phyloP scores from a whole-genome alignment of 1,284 basidiomycete genomes.

The Trichosporon sp. region DNA sequence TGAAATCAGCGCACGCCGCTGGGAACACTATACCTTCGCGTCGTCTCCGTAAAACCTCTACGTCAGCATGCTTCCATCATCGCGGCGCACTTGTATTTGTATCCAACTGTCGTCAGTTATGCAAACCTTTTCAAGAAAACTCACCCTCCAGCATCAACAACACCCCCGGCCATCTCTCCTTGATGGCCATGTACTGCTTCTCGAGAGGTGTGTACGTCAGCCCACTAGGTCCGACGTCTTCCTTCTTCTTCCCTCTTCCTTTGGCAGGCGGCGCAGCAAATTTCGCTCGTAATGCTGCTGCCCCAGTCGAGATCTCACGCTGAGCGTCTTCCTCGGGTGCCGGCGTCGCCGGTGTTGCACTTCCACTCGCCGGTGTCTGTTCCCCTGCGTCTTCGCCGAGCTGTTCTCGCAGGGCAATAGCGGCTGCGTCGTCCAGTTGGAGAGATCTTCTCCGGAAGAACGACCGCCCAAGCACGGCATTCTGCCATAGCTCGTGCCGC shows the following conservation, averaged over 20 bases:
- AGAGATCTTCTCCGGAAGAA: slow-evolving; percentile 50
- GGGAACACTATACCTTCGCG: slow-evolving; percentile 64
- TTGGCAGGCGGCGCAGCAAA: slow-evolving; percentile 37
- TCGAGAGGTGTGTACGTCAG: slow-evolving; percentile 79
- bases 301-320: slow-evolving; percentile 32
- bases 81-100: slow-evolving; percentile 67
- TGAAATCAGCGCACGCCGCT: slow-evolving; percentile 43
- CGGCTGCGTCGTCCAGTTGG: slow-evolving; percentile 55
- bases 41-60: slow-evolving; percentile 80
- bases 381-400: background rate
- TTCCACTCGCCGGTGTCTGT: slow-evolving; percentile 1
- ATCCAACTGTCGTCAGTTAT: slow-evolving; percentile 63
- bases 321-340: slow-evolving; percentile 31
- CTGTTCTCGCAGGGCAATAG: slow-evolving; percentile 17
- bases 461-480: slow-evolving; percentile 36
- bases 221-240: slow-evolving; percentile 73
- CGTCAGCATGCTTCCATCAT: slow-evolving; percentile 11
- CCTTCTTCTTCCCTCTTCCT: slow-evolving; percentile 52
- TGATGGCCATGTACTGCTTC: slow-evolving; percentile 73
- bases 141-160: slow-evolving; percentile 75
- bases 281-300: slow-evolving; percentile 39
- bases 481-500: slow-evolving; percentile 48
- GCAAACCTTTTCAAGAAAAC: background rate
- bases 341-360: slow-evolving; percentile 22
- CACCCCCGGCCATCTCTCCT: slow-evolving; percentile 71